phyloP scores from a whole-genome alignment of 305 asterid species.

The Fraxinus sp. region DNA sequence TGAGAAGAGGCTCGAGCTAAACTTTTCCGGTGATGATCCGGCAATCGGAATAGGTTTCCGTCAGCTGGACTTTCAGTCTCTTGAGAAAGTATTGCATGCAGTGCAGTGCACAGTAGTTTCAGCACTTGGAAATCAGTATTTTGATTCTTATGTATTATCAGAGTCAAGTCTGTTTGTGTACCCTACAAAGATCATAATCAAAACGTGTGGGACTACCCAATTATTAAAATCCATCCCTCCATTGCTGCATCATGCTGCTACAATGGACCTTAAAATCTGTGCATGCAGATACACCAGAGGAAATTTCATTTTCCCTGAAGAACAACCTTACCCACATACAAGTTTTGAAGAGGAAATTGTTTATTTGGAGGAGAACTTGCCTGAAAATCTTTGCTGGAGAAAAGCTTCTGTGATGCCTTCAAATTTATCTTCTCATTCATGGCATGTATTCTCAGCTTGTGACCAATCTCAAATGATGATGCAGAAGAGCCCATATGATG shows the following conservation, averaged over 20 bases:
- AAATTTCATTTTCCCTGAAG: conserved; percentile 81
- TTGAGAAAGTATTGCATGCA: conserved; percentile 69
- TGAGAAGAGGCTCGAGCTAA: conserved; percentile 49
- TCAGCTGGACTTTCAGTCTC: conserved; percentile 46
- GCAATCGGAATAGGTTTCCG: conserved; percentile 50
- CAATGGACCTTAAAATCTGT: conserved; percentile 55
- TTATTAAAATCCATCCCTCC: conserved; percentile 72
- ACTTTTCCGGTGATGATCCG: conserved; percentile 49
- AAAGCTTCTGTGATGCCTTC: conserved; percentile 70
- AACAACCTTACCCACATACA: conserved; percentile 81
- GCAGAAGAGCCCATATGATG: conserved; percentile 8
- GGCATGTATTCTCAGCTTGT: conserved; percentile 86
- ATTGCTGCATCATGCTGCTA: conserved; percentile 45
- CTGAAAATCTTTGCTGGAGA: conserved; percentile 42
- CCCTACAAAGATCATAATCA: conserved; percentile 81
- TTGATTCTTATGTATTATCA: conserved; percentile 84
- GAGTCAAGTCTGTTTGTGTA: conserved; percentile 91
- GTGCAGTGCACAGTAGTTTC: conserved; percentile 97
- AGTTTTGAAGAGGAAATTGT: conserved; percentile 67
- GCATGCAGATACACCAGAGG: conserved; percentile 94
- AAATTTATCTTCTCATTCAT: conserved; percentile 49
- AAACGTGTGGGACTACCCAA: conserved; percentile 96
- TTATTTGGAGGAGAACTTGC: conserved; percentile 55
- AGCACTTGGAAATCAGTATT: conserved; percentile 70
- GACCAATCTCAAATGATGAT: conserved; percentile 31